Evolutionary conservation across 2,329 filamentous ascomycete species (phyloP), one percentile per base, ranked within the genome.

Genomic region (Microcera coccophila): DNA sequence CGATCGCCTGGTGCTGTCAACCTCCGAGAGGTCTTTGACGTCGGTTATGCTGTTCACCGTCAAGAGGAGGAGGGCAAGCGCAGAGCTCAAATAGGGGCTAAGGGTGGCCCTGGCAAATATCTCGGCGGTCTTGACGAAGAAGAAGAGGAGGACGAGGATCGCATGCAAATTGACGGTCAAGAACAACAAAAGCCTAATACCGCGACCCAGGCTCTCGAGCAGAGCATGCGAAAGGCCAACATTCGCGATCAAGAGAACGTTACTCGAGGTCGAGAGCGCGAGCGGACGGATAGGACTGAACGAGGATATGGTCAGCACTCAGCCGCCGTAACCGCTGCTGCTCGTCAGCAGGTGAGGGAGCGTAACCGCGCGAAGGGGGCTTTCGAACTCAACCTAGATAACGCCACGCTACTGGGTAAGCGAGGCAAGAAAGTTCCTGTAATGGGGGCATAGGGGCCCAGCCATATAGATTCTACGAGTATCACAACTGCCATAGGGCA

Each of bases 11-110:
- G 90, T 38, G 90, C 89, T 3, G 85, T 98, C 67, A 97, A 97
- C 62, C 73, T 98, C 11, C 88, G 93, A 46, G 93, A 98, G 66
- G 90, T 97, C 3, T 98, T 98, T 54, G 93, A 98, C 60, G 91
- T 98, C 37, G 85, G 89, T n/a, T 98, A 98, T 60, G 91, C 93
- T 8, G 93, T 98, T 8, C 93, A 97, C 63, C 78, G 93, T 36
- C 90, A 97, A 66, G 93, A 97, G 67, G 93, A 98, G 63, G 93
- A 97, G 66, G 84, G 82, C 58, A 97, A 96, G 71, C 83, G 90
- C 41, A 81, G 89, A 51, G 95, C 94, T 66, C 87, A 94, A 60
- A 78, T 90, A 55, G 78, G 78, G 73, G 79, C 69, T 74, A 90
- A 74, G 78, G 85, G 57, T 73, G 85, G 71, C 64, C 84, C 59